Base-by-base conservation (phyloP, 306 rosid species). In the Vigna nakashimae region DNA sequence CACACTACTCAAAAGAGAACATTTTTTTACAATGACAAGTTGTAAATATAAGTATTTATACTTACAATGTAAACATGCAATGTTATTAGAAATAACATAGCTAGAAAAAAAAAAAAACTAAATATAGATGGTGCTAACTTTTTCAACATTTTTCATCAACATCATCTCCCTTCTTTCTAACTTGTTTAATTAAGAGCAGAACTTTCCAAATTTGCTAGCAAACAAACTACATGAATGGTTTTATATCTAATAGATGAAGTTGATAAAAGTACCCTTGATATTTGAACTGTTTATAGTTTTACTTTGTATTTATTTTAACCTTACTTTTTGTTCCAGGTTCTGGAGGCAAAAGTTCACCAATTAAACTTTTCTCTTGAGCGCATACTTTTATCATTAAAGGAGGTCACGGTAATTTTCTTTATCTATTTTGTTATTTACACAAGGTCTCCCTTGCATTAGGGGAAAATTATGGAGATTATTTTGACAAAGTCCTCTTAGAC, bases 321-420 rank as follows among this genome's bases (percentile, higher is more conserved):
- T 65, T 57, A 66, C 62, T 50, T 79, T 77, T 74, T 77, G 65
- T 45, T 83, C 79, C 90, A 90, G 99, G 89, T 88, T 60, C 77
- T 92, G 53, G 98, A 92, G 82, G 98, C 99, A 71, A 95, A 95
- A 86, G 99, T 95, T 88, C 86, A 70, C 84, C 96, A 89, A 38
- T 76, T 95, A 87, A 85, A 95, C 90, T 86, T 85, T 80, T 50
- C 88, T 20, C 98, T 82, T 62, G 94, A 79, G 43, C 96, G 98
- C 82, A 88, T 95, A 79, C 87, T 86, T 77, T 84, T 95, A 80
- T 95, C 98, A 24, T 67, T 95, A 38, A 95, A 90, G 90, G 96
- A 88, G 85, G 78, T 91, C 76, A 87, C 67, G 92, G 98, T 92
- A 89, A 80, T 46, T 34, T 45, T 45, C 2, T 11, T 45, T 43